Evolutionary conservation across 2,329 filamentous ascomycete species (phyloP), one percentile per base, ranked within the genome.

Genomic region (Pseudogymnoascus sp.): DNA sequence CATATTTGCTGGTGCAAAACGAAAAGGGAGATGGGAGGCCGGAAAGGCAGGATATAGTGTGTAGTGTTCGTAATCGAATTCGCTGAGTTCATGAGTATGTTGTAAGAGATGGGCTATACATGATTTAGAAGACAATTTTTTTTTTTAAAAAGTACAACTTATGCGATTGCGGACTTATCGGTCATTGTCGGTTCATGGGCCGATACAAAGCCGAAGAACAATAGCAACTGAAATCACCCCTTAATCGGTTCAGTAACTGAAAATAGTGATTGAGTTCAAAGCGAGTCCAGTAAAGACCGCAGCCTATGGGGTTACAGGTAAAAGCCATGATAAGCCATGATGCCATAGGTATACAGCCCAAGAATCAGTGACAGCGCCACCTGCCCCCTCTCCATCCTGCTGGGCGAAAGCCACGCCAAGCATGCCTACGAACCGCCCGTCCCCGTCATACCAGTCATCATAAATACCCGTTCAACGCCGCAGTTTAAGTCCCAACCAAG

Each of bases 381-480:
- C 46, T 56, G 46, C 46, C 46, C 46, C 46, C 46, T 56, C 46
- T 56, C 46, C 46, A 19, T 56, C 46, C 46, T 33, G 46, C 46
- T 56, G 46, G n/a, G 46, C 26, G 46, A 33, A 56, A 56, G 26
- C 46, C 46, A 56, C 46, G 26, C 46, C 46, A 26, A 33, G 46
- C 26, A 56, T 56, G 46, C 46, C 46, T 56, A 33, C n/a, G 46
- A 56, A 56, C 46, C 46, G 46, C 46, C 46, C 46, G 46, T 56
- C 46, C 28, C 46, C 28, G 46, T 56, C 46, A 56, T 56, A 33
- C 46, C 46, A 56, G 28, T 56, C 46, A 56, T 56, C 26, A 56
- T 33, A 33, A 70, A 66, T 19, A 60, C 14, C 46, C 61, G 22
- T 60, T 60, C 50, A 63, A 63, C 61, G 61, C 61, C 61, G 35